Conservation (phyloP, 352 stramenopile species). For the Pythium vanterpoolii region DNA sequence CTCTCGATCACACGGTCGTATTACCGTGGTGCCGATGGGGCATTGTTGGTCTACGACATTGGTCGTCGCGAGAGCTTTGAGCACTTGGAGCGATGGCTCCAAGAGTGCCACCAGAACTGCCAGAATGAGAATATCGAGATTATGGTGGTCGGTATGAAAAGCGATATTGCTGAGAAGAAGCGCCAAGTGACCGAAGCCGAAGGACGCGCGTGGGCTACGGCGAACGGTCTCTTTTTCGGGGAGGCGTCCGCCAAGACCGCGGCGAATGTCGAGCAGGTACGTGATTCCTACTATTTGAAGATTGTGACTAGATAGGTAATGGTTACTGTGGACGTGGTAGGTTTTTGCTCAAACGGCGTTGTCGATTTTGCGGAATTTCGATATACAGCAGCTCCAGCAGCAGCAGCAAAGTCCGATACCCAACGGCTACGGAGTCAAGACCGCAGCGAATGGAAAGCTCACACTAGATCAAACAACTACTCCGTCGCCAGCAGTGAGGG, state of each 20-base stretch:
- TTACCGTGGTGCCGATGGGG: conserved; percentile 85
- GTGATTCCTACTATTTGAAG: background rate
- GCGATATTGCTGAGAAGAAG: conserved; percentile 49
- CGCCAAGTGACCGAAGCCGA: conserved; percentile 69
- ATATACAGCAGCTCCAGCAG: conserved; percentile 64
- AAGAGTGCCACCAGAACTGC: conserved; percentile 84
- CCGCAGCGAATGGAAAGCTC: background rate
- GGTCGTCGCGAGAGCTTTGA: conserved; percentile 68
- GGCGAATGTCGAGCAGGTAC: conserved; percentile 75
- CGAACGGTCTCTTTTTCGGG: conserved; percentile 76
- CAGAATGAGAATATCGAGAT: conserved; percentile 83
- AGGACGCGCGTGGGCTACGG: conserved; percentile 53
- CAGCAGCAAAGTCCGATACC: conserved; percentile 19
- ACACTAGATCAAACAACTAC: conserved; percentile 1
- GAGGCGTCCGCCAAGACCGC: conserved; percentile 83
- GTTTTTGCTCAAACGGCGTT: conserved; percentile 65
- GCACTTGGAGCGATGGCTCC: conserved; percentile 69
- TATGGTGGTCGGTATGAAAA: conserved; percentile 88
- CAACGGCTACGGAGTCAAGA: background rate
- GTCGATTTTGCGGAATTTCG: conserved; percentile 76
- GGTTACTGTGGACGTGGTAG: conserved; percentile 18
- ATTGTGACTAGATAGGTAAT: background rate
- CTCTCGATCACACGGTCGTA: conserved; percentile 88
- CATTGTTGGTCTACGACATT: conserved; percentile 89
- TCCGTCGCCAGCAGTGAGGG: background rate